Evolutionary conservation across 768 basidiomycete species (phyloP).

Genomic region (Floccularia luteovirens): DNA sequence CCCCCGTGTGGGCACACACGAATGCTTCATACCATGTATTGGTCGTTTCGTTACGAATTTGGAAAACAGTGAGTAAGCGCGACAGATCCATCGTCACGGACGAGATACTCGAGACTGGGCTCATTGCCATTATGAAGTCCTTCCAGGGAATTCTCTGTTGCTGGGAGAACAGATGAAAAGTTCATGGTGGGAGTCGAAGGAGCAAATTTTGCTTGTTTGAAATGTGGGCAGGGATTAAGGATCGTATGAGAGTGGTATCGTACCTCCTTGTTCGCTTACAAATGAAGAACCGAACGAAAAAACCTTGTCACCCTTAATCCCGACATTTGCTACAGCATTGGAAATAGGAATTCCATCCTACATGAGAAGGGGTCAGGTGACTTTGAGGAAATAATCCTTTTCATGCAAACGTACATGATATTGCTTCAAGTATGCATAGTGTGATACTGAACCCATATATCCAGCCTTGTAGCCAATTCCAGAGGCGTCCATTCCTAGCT

Average conservation of each 20-base stretch:
- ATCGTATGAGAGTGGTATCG: too few relatives aligned
- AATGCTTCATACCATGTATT: constrained; percentile 51
- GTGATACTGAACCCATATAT: not conserved
- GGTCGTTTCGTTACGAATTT: constrained; percentile 21
- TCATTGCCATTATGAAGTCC: constrained; percentile 30
- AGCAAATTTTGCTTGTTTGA: too few relatives aligned
- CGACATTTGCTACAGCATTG: constrained; percentile 28
- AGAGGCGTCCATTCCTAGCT: not conserved
- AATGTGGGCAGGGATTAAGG: too few relatives aligned
- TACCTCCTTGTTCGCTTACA: constrained; percentile 12
- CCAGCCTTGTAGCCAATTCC: not conserved
- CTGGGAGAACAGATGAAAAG: constrained; percentile 23
- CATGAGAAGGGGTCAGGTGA: not conserved
- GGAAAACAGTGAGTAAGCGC: constrained; percentile 33
- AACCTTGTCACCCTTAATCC: constrained; percentile 20
- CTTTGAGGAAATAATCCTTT: not conserved
- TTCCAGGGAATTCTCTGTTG: constrained; percentile 25
- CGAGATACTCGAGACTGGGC: constrained; percentile 34
- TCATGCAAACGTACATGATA: constrained; percentile 9
- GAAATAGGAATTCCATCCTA: constrained; percentile 26
- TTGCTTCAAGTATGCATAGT: constrained; percentile 17
- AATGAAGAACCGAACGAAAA: constrained; percentile 26
- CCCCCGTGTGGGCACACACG: constrained; percentile 45
- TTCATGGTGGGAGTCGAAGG: constrained; percentile 29
- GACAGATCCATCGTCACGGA: constrained; percentile 25